Evolutionary conservation across 2,329 filamentous ascomycete species (phyloP), one percentile per base, ranked within the genome.

Genomic region (Colletotrichum kahawae): DNA sequence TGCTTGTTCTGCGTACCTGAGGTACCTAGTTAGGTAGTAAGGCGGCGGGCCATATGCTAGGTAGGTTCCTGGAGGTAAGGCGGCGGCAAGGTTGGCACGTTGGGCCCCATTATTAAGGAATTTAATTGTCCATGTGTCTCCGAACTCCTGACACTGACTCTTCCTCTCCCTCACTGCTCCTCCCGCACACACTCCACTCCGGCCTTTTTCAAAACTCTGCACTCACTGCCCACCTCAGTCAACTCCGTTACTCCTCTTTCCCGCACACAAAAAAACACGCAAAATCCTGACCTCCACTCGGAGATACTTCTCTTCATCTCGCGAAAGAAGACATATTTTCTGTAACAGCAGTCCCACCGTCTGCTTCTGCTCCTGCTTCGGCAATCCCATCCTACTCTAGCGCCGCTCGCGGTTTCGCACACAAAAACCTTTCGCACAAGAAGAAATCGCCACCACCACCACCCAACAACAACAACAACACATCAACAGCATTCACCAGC

Each of bases 111-210:
- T 69, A 62, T 69, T 69, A 69, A 62, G 56, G 67, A 51, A 69
- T 69, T 69, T 69, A 62, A 62, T 69, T 62, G 67, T 62, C 48
- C 67, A 69, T 69, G 67, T 69, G 67, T 69, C 36, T 60, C 56
- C n/a, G 16, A 33, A 33, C 16, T 29, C 27, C 56, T 51, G 43
- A 51, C 43, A 21, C 56, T 62, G 56, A 54, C 67, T 69, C 67
- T 62, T 48, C 36, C 36, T 62, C 66, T 57, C 67, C 38, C 51
- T 27, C 36, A 29, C 38, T 51, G 43, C 43, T 51, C 43, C 43
- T 51, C n/a, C 43, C 43, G 43, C 43, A 51, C 43, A 48, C 56
- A 69, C 67, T 69, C 67, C 67, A 69, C 67, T 62, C 56, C 29
- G 27, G 60, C n/a, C 56, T 62, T 62, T 59, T 38, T 60, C 67